Base-by-base conservation (phyloP, 768 basidiomycete species). In the Psilocybe cubensis region DNA sequence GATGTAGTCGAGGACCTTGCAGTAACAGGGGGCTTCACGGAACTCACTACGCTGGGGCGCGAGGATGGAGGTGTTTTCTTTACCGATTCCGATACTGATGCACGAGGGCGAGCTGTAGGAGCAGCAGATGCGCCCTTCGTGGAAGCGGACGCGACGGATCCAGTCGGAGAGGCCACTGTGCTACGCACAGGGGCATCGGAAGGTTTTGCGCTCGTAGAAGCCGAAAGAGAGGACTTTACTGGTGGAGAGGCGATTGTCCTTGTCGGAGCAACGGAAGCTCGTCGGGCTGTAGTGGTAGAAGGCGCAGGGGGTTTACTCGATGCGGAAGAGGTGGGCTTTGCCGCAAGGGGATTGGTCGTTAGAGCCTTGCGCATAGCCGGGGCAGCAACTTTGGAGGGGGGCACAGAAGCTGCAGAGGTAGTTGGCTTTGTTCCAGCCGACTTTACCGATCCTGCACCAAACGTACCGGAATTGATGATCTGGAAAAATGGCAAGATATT, bases 381-480 rank as follows among this genome's bases (percentile, higher is more conserved):
- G 23, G 57, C 59, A 10, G 55, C 35, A 14, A 54, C 28, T 28
- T 60, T 63, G 14, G 60, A 18, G 41, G 58, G 18, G 35, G n/a
- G n/a, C n/a, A 56, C 33, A 25, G 62, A 27, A n/a, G 67, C 27
- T 9, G 63, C 56, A 41, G 77, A 73, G 28, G 76, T 64, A 14
- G 76, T 60, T 24, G 74, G 45, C 67, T 75, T 82, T 17, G 72
- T 44, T 52, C 35, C 61, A 52, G 72, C 59, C 44, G 82, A 68
- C 70, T 85, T 87, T 50, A 82, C 73, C 55, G 76, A 63, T 60
- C 86, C 85, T 68, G 81, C 63, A 61, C 85, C 83, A 76, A 87
- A 86, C 60, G 87, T 87, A 59, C 86, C 84, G 56, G 86, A 82
- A 70, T 74, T 85, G 64, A 86, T 75, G 56, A 87, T 80, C 89